Percentiles rank a stretch among this genome's conserved stretches.
Conservation (phyloP, 768 basidiomycete species). For the Naganishia friedmannii region DNA sequence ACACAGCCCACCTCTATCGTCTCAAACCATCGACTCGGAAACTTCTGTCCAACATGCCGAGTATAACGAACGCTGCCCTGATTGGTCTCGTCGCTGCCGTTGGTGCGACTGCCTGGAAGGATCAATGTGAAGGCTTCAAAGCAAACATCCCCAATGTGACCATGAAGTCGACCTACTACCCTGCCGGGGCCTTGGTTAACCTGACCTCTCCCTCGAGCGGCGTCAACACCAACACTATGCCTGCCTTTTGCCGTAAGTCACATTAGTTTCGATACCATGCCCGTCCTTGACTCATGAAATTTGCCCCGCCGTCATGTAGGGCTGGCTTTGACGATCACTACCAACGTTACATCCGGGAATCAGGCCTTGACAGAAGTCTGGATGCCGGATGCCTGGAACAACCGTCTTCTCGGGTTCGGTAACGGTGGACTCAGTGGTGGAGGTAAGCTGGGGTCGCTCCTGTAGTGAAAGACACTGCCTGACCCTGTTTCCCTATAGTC, state of each 20-base stretch:
- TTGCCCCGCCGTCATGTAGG: neutral
- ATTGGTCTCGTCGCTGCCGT: slow-evolving; percentile 2
- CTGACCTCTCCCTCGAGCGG: neutral
- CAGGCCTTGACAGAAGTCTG: slow-evolving; percentile 6
- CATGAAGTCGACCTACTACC: slow-evolving; percentile 9
- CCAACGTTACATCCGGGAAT: slow-evolving; percentile 3
- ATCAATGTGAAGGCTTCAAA: slow-evolving; percentile 15
- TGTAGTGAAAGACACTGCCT: neutral
- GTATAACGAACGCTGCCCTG: neutral
- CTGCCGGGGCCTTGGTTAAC: neutral
- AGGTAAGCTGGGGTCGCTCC: neutral
- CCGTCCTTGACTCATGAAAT: neutral
- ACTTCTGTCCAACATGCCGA: neutral
- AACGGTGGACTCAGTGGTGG: slow-evolving; percentile 10
- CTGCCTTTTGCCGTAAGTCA: neutral
- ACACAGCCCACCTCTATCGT: neutral
- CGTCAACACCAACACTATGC: neutral
- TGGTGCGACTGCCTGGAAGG: slow-evolving; percentile 7
- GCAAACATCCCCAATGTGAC: slow-evolving; percentile 12
- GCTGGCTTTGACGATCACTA: slow-evolving; percentile 10
- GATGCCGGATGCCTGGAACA: slow-evolving; percentile 14
- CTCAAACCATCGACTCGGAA: neutral
- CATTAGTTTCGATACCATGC: neutral
- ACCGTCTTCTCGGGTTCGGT: neutral
- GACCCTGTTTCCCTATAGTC: neutral